Base-by-base conservation (phyloP, 768 basidiomycete genomes). In the Lactarius vividus region DNA sequence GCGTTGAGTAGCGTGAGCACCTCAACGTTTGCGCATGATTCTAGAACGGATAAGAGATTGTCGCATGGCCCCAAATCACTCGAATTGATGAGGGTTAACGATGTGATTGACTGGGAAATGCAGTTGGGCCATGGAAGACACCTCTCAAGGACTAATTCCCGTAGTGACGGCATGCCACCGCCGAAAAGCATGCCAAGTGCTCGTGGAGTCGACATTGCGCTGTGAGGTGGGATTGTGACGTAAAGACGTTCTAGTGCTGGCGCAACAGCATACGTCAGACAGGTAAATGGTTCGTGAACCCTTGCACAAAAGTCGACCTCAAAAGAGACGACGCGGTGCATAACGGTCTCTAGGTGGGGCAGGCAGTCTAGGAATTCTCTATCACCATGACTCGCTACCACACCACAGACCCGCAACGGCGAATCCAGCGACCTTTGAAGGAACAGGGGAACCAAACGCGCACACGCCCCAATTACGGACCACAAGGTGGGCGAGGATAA, bases 381-480 rank as follows among this genome's bases (percentile, higher is more conserved):
- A 46, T 57, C 42, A 18, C 11, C 44, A 7, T 9, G 26, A 33
- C 10, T 15, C 31, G 26, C 13, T 26, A 63, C 44, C 26, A 40
- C 39, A 20, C 62, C 55, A 31, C 23, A 39, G n/a, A 49, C 31
- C 4, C 35, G 26, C 35, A 52, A 44, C 4, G 56, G 57, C 5
- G 26, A 57, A n/a, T 28, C 23, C 28, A 49, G 46, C 18, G 56
- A 46, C 57, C 44, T 49, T 52, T 63, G 44, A 40, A 63, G 62
- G 37, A 57, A 49, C 10, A 62, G 61, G 39, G 61, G 61, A 15
- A 35, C 31, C 53, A 59, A 23, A 26, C 58, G 46, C 29, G 49
- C 63, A 60, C 35, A 13, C 44, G 42, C 33, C 28, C 59, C 40
- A 33, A 59, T 20, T 10, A 64, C 57, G 56, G 52, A 59, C 57